These are phyloP conservation scores for Xylaria curta DNA, from an alignment of 495 filamentous ascomycete species.

Conservation along the genomic window DNA sequence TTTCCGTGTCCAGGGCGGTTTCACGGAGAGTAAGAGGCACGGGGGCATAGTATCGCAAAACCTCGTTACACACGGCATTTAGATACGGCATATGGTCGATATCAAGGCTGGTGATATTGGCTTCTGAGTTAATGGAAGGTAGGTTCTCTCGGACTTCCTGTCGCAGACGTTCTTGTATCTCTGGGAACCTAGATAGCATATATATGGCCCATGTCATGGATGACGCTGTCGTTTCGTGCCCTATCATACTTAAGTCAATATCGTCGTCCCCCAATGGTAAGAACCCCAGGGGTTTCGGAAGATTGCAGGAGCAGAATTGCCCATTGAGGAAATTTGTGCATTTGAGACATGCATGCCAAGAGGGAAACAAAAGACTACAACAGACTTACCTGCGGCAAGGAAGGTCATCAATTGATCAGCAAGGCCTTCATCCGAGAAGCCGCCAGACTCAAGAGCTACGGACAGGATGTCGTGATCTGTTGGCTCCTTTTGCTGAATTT, in stretches of 20 bases:
- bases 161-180: conserved; percentile 58
- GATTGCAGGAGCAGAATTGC: no score
- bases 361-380: not conserved
- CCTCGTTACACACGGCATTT: conserved; percentile 57
- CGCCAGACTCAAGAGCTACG: conserved; percentile 76
- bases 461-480: conserved; percentile 79
- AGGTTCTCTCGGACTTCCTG: conserved; percentile 64
- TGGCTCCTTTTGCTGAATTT: conserved; percentile 58
- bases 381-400: conserved; percentile 64
- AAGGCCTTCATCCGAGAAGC: conserved; percentile 80
- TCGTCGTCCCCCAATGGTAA: no score
- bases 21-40: conserved; percentile 67
- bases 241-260: conserved; percentile 34
- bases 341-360: not conserved
- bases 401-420: conserved; percentile 96
- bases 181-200: conserved; percentile 53
- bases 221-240: conserved; percentile 75
- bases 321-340: no score
- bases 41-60: conserved; percentile 54
- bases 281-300: no score
- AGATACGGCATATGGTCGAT: conserved; percentile 64
- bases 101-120: conserved; percentile 55
- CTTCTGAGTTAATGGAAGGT: conserved; percentile 56
- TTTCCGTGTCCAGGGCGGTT: conserved; percentile 66
- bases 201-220: conserved; percentile 64